Evolutionary conservation across 192 early-diverging fungal genomes (phyloP).

Genomic region (Entomortierella lignicola): DNA sequence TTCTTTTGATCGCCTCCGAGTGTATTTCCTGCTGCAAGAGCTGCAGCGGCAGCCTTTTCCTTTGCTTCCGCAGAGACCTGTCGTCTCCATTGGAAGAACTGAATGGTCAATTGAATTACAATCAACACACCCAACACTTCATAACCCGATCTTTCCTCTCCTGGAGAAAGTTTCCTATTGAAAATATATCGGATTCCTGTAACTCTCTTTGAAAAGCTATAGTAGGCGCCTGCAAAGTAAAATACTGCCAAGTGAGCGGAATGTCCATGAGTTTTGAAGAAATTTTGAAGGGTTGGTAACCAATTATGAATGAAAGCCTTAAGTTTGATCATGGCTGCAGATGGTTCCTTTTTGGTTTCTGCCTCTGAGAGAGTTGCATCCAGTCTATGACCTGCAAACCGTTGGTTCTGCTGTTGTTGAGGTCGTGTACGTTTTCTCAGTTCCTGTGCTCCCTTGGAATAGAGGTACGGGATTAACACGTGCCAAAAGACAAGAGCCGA

Average conservation of each 20-base stretch:
- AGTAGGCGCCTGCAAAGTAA: conserved; percentile 89
- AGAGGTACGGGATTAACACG: conserved; percentile 58
- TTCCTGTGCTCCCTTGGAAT: conserved; percentile 47
- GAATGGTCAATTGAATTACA: conserved; percentile 75
- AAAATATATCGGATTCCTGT: conserved; percentile 87
- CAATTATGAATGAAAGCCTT: conserved; percentile 26
- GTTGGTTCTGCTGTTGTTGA: conserved; percentile 24
- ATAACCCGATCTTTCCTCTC: conserved; percentile 82
- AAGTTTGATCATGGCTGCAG: conserved; percentile 18
- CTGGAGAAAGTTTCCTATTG: conserved; percentile 76
- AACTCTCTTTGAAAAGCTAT: conserved; percentile 83
- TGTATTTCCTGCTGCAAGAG: conserved; percentile 11
- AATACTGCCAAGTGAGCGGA: conserved; percentile 87
- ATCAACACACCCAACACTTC: conserved; percentile 89
- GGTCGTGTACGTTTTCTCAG: conserved; percentile 38
- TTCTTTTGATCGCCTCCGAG: conserved; percentile 21
- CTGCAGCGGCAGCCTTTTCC: conserved; percentile 43
- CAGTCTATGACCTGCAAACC: conserved; percentile 18
- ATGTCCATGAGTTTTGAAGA: conserved; percentile 61
- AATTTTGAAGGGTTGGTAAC: conserved; percentile 56
- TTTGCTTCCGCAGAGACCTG: conserved; percentile 32
- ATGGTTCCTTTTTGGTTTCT: conserved; percentile 30
- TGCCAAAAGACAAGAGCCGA: conserved; percentile 57
- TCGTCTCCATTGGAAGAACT: conserved; percentile 59
- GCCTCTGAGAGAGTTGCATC: conserved; percentile 35